Evolutionary conservation across 179 eudicot genomes (phyloP).

Genomic region (Gypsophila paniculata): DNA sequence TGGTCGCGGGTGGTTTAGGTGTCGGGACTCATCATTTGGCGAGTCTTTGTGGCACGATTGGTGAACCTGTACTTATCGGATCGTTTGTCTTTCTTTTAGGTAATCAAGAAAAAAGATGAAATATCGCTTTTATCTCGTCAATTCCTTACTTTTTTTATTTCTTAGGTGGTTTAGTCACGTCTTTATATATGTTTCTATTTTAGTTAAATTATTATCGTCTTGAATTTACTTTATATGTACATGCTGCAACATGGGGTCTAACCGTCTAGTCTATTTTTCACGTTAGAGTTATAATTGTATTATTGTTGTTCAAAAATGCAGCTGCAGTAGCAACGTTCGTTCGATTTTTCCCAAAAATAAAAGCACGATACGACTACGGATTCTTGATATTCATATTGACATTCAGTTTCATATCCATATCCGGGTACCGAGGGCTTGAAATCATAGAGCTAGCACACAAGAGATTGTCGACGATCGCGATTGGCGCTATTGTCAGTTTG

Average conservation of each 20-base stretch:
- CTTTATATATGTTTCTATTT: no score
- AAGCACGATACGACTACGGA: conserved; percentile 64
- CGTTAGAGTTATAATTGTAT: background rate
- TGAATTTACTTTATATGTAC: no score
- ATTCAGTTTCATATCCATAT: conserved; percentile 48
- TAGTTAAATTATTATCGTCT: no score
- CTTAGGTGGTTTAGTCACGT: no score
- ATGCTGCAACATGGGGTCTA: no score
- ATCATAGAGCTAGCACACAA: conserved; percentile 46
- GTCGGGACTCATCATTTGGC: conserved; percentile 51
- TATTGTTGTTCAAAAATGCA: conserved; percentile 28
- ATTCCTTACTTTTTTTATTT: no score
- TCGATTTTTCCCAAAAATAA: conserved; percentile 49
- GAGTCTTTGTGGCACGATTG: conserved; percentile 37
- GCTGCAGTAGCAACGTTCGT: conserved; percentile 45
- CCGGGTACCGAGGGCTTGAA: conserved; percentile 47
- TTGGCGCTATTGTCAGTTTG: conserved; percentile 49
- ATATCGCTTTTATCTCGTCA: no score
- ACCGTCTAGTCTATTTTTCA: no score
- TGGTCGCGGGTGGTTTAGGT: conserved; percentile 54
- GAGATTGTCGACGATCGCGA: conserved; percentile 46
- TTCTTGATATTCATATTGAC: conserved; percentile 56
- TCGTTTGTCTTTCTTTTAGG: conserved; percentile 48
- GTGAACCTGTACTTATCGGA: conserved; percentile 39
- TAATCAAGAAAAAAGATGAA: conserved; percentile 12